Evolutionary conservation across 768 basidiomycete species (phyloP).

Genomic region (Tricholoma hemisulphureum): DNA sequence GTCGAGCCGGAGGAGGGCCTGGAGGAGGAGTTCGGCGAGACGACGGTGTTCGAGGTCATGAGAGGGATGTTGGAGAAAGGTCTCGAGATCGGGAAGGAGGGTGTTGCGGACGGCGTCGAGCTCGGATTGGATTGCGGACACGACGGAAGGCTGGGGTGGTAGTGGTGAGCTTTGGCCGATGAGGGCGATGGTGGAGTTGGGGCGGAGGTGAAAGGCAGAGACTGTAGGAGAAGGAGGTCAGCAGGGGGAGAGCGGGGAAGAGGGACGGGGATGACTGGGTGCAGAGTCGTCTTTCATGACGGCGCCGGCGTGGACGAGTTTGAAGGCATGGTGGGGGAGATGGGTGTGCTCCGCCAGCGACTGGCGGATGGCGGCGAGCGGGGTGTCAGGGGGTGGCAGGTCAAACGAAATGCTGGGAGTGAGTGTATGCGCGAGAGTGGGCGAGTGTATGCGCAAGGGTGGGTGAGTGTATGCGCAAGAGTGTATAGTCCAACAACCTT

Average conservation of each 20-base stretch:
- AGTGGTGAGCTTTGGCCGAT: constrained; percentile 47
- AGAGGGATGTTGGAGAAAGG: constrained; percentile 43
- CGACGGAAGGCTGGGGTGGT: constrained; percentile 41
- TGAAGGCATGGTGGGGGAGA: constrained; percentile 68
- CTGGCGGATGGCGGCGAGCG: constrained; percentile 55
- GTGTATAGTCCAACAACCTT: constrained; percentile 26
- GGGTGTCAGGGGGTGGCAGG: constrained; percentile 59
- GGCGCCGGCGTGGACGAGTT: constrained; percentile 87
- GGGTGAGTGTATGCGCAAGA: too few species aligned
- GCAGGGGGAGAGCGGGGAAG: not conserved
- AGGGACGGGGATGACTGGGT: constrained; percentile 45
- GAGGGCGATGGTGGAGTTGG: constrained; percentile 68
- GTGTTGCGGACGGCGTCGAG: constrained; percentile 48
- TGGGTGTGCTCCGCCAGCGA: constrained; percentile 74
- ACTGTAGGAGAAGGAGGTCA: constrained; percentile 39
- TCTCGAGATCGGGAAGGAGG: constrained; percentile 56
- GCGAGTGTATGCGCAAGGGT: too few species aligned
- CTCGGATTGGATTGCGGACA: constrained; percentile 56
- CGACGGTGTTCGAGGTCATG: constrained; percentile 46
- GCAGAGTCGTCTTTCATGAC: constrained; percentile 83
- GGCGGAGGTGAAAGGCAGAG: constrained; percentile 70
- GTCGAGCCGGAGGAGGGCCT: constrained; percentile 85
- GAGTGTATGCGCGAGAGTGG: constrained; percentile 1
- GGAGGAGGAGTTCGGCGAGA: constrained; percentile 80
- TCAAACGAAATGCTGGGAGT: constrained; percentile 36